These are phyloP conservation scores for Solanum infundibuliforme DNA, from an alignment of 257 asterid genomes.

Conservation along the genomic window DNA sequence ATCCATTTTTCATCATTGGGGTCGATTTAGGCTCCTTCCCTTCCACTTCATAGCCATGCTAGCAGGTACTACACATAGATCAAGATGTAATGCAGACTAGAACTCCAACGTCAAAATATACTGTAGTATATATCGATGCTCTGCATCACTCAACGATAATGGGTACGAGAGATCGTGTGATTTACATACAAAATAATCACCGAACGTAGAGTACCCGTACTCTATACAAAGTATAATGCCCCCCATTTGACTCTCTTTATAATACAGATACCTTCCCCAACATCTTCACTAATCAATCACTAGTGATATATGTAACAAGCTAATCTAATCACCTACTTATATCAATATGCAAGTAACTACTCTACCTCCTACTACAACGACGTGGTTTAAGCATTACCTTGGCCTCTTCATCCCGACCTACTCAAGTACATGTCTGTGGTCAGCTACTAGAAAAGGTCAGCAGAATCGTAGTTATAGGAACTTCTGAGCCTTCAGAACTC, in stretches of 20 bases:
- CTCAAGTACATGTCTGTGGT: background rate
- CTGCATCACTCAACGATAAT: background rate
- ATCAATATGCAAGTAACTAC: background rate
- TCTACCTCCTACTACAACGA: background rate
- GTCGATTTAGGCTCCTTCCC: background rate
- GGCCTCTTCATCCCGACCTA: background rate
- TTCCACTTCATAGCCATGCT: background rate
- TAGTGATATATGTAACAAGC: background rate
- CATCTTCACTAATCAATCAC: background rate
- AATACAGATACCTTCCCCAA: background rate
- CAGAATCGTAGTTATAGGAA: background rate
- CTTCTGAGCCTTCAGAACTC: background rate
- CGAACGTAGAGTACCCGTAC: background rate
- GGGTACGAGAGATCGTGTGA: background rate
- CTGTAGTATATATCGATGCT: background rate
- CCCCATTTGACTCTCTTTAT: background rate
- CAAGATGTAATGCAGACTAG: background rate
- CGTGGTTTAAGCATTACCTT: background rate
- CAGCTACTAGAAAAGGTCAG: background rate
- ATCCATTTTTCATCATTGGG: background rate
- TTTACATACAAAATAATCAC: slow-evolving; percentile 1
- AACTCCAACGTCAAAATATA: background rate
- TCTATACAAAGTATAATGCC: background rate
- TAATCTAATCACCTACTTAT: background rate
- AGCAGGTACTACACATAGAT: background rate